Evolutionary conservation across 2,329 filamentous ascomycete genomes (phyloP).

Genomic region (Cordyceps pruinosa): DNA sequence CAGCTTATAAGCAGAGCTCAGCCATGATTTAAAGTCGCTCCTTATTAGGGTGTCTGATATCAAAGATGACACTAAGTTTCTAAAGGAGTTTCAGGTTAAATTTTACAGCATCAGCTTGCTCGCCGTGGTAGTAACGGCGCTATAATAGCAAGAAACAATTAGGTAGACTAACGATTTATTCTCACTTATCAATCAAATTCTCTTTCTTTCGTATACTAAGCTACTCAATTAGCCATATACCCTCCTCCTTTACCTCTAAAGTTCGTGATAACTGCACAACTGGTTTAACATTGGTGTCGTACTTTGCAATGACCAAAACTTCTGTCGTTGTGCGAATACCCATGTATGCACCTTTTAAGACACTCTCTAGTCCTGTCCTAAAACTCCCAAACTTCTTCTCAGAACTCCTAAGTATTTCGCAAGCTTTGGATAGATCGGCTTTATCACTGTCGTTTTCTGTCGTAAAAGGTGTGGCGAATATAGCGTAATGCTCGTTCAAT

Average conservation of each 20-base stretch:
- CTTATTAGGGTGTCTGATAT: not conserved
- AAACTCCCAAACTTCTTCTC: not conserved
- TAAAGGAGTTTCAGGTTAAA: not conserved
- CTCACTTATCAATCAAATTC: not conserved
- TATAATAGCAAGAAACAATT: not conserved
- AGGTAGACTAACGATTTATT: not conserved
- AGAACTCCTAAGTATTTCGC: not conserved
- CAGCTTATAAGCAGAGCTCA: not conserved
- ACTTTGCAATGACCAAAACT: not conserved
- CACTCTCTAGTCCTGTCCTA: not conserved
- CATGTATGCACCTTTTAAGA: not conserved
- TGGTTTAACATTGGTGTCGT: not conserved
- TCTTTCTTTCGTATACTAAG: not conserved
- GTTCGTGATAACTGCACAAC: not conserved
- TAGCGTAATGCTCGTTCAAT: not conserved
- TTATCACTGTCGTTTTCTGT: not conserved
- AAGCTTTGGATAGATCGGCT: not conserved
- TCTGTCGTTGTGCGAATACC: not conserved
- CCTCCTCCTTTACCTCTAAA: not conserved
- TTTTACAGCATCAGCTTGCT: not conserved
- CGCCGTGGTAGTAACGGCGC: not conserved
- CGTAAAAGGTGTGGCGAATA: not conserved
- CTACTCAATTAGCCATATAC: not conserved
- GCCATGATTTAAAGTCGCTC: not conserved
- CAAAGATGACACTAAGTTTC: not conserved